Evolutionary conservation across 371 early-diverging fungal genomes (phyloP), one percentile per base, ranked within the genome.

Genomic region (Mycotypha africana): DNA sequence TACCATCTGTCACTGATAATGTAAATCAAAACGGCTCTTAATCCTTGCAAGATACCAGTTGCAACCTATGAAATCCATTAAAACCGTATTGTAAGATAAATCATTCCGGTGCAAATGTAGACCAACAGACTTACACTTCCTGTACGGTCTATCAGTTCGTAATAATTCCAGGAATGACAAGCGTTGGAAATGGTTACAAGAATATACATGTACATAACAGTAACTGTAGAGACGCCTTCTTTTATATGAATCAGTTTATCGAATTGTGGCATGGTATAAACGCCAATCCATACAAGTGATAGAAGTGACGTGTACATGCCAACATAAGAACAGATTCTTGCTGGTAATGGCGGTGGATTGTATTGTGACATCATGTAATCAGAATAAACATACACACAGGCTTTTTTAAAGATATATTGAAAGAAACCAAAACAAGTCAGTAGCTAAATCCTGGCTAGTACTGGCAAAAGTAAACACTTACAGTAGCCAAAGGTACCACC

Each of bases 21-120:
- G 65, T 87, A 86, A 3, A 89, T 85, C 30, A 82, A 44, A 20
- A 87, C 81, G 1, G 89, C 86, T 23, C 88, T 65, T 14, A 89
- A 45, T 0, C 84, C 85, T 64, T 86, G 85, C 40, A 89, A 50
- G 45, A 87, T 76, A 15, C 87, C 83, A 12, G 76, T 76, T 0
- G 82, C 80, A 12, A 82, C 74, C 62, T 72, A 61, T n/a, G 43
- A 24, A 40, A 16, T 6, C 12, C 8, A 28, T 8, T 28, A 6
- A 15, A 78, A 14, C 17, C 49, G 3, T 25, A 3, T 17, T 32
- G 25, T 15, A 51, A 42, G n/a, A 58, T 37, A 24, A 40, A 58
- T 28, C 34, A 16, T 17, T 51, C 51, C 21, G 51, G 55, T 5
- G 45, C 34, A n/a, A 33, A 11, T 14, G 34, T 5, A 28, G 42